phyloP scores from a whole-genome alignment of 192 early-diverging fungal genomes.

The Rhizophagus sp. region DNA sequence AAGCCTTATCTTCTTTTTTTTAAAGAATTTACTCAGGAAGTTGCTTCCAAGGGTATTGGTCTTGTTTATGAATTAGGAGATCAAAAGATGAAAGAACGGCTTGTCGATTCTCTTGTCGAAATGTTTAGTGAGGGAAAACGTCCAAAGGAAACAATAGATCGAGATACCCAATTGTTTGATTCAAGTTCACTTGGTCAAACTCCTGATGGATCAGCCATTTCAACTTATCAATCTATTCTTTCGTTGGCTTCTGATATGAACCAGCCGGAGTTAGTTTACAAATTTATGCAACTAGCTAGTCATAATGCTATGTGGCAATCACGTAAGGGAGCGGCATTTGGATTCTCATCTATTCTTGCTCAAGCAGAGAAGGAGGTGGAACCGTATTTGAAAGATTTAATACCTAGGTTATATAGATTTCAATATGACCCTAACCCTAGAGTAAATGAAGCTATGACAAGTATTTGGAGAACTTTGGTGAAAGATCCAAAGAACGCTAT shows the following conservation, averaged over 20 bases:
- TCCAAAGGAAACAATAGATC: constrained; percentile 48
- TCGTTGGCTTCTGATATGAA: constrained; percentile 93
- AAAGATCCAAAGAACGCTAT: constrained; percentile 68
- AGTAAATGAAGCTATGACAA: constrained; percentile 85
- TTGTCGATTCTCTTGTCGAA: constrained; percentile 72
- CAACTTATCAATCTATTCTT: constrained; percentile 79
- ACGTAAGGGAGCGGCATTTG: constrained; percentile 83
- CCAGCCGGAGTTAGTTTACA: constrained; percentile 91
- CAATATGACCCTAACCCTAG: constrained; percentile 91
- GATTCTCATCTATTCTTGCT: constrained; percentile 79
- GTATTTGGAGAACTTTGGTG: constrained; percentile 83
- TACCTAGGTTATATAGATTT: constrained; percentile 86
- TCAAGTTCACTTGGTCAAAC: constrained; percentile 66
- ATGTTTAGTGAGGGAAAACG: constrained; percentile 74
- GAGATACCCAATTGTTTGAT: constrained; percentile 76
- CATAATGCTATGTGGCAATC: constrained; percentile 93
- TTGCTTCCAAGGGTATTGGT: constrained; percentile 85
- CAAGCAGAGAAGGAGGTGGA: constrained; percentile 79
- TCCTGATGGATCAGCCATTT: constrained; percentile 70
- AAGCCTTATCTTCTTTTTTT: background rate
- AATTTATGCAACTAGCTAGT: constrained; percentile 90
- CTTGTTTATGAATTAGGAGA: constrained; percentile 83
- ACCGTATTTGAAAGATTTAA: constrained; percentile 72
- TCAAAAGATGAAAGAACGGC: constrained; percentile 59
- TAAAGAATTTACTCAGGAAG: constrained; percentile 79